A percentile compares a stretch with the other conserved stretches of the same genome.
Conservation (phyloP, 148 eudicot genomes). For the Camellia lanceoleosa region DNA sequence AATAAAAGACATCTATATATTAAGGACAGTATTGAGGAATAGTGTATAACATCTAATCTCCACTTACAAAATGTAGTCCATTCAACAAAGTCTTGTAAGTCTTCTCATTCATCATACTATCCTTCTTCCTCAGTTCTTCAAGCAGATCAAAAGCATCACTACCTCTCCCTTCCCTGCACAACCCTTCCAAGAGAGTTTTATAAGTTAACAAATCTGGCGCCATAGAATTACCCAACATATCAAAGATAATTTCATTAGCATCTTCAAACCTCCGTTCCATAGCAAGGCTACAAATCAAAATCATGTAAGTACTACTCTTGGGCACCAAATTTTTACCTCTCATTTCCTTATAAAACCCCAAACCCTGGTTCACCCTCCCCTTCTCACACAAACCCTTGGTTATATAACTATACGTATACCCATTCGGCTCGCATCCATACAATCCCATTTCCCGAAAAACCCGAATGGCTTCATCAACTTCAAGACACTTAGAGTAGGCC, state of each 20-base stretch:
- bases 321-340: conserved; percentile 61
- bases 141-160: conserved; percentile 68
- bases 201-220: conserved; percentile 81
- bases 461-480: conserved; percentile 67
- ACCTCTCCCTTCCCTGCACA: conserved; percentile 80
- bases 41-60: conserved; percentile 22
- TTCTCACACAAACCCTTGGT: conserved; percentile 84
- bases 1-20: neutral
- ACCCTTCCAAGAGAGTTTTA: conserved; percentile 72
- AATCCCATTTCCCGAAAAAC: conserved; percentile 86
- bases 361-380: conserved; percentile 59
- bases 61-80: conserved; percentile 50
- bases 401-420: conserved; percentile 66
- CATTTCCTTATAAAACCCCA: conserved; percentile 64
- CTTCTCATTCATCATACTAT: conserved; percentile 63
- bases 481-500: conserved; percentile 68
- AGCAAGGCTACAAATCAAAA: conserved; percentile 83
- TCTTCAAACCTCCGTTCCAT: conserved; percentile 69
- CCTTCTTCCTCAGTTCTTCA: conserved; percentile 65
- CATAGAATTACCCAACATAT: conserved; percentile 61
- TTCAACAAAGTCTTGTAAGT: conserved; percentile 55
- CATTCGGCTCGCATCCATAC: conserved; percentile 80
- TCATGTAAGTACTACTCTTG: conserved; percentile 55
- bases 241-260: conserved; percentile 49
- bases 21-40: neutral